These are phyloP conservation scores for Ballota nigra DNA, from an alignment of 257 asterid genomes.

Conservation along the genomic window DNA sequence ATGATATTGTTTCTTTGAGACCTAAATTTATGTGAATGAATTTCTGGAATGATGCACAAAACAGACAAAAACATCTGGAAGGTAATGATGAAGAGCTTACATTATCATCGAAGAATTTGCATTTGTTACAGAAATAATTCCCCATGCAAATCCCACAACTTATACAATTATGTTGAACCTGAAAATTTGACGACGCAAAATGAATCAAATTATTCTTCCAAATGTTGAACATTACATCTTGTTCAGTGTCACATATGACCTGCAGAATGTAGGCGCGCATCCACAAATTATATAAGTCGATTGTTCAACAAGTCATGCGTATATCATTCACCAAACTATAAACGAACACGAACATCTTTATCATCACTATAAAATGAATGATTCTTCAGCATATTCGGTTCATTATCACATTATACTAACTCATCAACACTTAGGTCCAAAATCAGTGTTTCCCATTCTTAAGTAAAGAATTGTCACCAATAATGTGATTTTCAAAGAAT, in stretches of 20 bases:
- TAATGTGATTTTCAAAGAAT: background rate
- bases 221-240: constrained; percentile 48
- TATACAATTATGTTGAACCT: constrained; percentile 54
- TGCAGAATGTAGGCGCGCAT: constrained; percentile 23
- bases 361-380: background rate
- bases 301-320: background rate
- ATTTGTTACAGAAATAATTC: constrained; percentile 45
- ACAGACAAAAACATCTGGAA: background rate
- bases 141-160: constrained; percentile 64
- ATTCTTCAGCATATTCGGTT: background rate
- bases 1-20: constrained; percentile 61
- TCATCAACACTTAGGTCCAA: background rate
- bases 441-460: background rate
- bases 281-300: background rate
- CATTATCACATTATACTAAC: background rate
- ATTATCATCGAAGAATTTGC: constrained; percentile 65
- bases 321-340: background rate
- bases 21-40: constrained; percentile 27
- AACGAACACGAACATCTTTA: background rate
- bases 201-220: background rate
- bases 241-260: constrained; percentile 58
- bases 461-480: background rate
- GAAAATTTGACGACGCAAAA: background rate
- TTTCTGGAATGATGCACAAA: background rate
- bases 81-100: constrained; percentile 25